Evolutionary conservation across 139 green algal genomes (phyloP).

Genomic region (Picochlorum sp.): DNA sequence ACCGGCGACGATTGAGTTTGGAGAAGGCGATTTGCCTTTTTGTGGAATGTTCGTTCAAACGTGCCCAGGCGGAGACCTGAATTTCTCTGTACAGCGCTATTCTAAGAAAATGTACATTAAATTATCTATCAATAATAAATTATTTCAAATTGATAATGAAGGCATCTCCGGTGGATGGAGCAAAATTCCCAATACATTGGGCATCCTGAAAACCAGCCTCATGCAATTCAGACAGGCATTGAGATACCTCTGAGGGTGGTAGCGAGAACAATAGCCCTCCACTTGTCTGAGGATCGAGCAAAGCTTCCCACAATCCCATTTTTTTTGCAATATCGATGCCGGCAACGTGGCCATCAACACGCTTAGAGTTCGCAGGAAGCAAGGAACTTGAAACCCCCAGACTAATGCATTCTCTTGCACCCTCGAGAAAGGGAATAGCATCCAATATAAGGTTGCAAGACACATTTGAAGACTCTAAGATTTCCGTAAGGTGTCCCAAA

Average conservation of each 20-base stretch:
- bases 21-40: too few relatives aligned
- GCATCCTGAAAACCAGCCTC: constrained; percentile 36
- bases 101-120: too few relatives aligned
- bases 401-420: constrained; percentile 29
- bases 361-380: constrained; percentile 39
- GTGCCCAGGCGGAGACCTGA: too few relatives aligned
- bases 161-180: too few relatives aligned
- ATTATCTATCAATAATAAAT: too few relatives aligned
- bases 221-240: constrained; percentile 34
- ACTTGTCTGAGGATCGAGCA: constrained; percentile 77
- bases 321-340: background rate
- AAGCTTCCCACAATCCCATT: constrained; percentile 25
- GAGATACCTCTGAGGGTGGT: constrained; percentile 17
- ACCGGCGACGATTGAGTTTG: too few relatives aligned
- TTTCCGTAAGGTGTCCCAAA: constrained; percentile 68
- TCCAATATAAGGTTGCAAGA: constrained; percentile 20
- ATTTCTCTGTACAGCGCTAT: too few relatives aligned
- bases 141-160: too few relatives aligned
- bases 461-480: constrained; percentile 45
- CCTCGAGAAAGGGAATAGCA: constrained; percentile 45
- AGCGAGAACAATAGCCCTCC: constrained; percentile 53
- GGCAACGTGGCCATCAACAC: background rate
- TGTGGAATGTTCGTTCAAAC: too few relatives aligned
- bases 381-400: constrained; percentile 46
- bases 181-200: constrained; percentile 34